These are phyloP conservation scores for Geosiphon pyriformis DNA, from an alignment of 192 early-diverging fungal genomes.

Conservation along the genomic window DNA sequence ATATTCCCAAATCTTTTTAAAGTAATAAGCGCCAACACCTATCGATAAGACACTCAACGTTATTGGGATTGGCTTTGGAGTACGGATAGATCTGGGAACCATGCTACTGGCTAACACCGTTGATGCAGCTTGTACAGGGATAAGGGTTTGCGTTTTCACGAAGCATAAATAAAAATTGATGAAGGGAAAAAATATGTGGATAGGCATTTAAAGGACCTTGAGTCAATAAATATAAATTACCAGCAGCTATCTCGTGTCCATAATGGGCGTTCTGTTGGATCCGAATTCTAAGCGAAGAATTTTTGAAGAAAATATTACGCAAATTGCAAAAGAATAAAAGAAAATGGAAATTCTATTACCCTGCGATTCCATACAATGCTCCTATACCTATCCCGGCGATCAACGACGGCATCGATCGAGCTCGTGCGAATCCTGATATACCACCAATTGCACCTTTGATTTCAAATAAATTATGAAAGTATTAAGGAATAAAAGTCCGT, in stretches of 20 bases:
- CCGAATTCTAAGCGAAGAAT: slow-evolving; percentile 16
- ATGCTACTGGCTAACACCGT: slow-evolving; percentile 31
- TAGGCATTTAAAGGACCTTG: background rate
- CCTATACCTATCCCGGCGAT: slow-evolving; percentile 36
- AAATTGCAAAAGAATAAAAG: background rate
- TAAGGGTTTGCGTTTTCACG: background rate
- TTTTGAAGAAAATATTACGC: background rate
- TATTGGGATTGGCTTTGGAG: slow-evolving; percentile 33
- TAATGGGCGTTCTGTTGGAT: slow-evolving; percentile 37
- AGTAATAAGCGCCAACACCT: slow-evolving; percentile 39
- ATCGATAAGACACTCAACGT: slow-evolving; percentile 32
- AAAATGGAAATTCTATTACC: slow-evolving; percentile 6
- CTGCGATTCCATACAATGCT: slow-evolving; percentile 36
- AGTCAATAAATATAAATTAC: slow-evolving; percentile 15
- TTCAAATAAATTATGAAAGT: background rate
- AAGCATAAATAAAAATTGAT: slow-evolving; percentile 4
- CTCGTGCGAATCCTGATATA: slow-evolving; percentile 29
- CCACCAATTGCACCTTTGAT: slow-evolving; percentile 23
- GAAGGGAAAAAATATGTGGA: background rate
- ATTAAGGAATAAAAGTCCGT: background rate
- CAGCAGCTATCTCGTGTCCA: slow-evolving; percentile 39
- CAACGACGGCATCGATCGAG: slow-evolving; percentile 37
- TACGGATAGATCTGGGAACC: slow-evolving; percentile 36
- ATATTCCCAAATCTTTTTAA: slow-evolving; percentile 42
- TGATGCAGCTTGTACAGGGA: slow-evolving; percentile 28